Evolutionary conservation across 1,284 basidiomycete species (phyloP).

Genomic region (Crocinoboletus sp.): DNA sequence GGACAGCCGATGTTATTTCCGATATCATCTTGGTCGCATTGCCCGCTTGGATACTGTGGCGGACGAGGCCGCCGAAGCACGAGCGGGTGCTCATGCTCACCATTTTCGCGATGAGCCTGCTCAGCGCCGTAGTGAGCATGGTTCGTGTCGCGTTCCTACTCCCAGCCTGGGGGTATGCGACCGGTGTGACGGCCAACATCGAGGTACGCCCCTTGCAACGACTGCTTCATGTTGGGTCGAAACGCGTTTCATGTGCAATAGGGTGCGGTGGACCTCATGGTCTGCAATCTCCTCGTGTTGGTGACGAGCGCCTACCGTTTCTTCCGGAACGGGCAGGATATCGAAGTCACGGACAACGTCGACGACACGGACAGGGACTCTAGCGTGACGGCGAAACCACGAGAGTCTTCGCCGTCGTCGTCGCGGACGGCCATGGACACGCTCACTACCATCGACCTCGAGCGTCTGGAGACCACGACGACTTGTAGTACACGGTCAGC

Average conservation of each 20-base stretch:
- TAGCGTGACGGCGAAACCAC: no score
- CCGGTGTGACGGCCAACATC: constrained; percentile 10
- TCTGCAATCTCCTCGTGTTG: constrained; percentile 16
- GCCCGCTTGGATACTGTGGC: constrained; percentile 13
- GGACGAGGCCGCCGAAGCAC: constrained; percentile 3
- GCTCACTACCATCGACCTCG: constrained; percentile 17
- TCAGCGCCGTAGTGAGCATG: constrained; percentile 9
- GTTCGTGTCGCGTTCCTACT: constrained; percentile 15
- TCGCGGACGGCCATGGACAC: neutral
- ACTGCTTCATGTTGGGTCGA: neutral
- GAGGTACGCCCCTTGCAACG: constrained; percentile 8
- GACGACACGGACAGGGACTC: no score
- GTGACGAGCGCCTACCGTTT: constrained; percentile 11
- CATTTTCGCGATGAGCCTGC: constrained; percentile 12
- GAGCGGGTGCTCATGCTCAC: constrained; percentile 12
- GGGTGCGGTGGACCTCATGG: constrained; percentile 13
- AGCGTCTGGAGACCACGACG: constrained; percentile 1
- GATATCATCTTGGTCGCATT: constrained; percentile 16
- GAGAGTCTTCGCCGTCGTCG: neutral
- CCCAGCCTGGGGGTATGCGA: constrained; percentile 2
- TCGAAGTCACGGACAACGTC: constrained; percentile 2
- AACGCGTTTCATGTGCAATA: constrained; percentile 6
- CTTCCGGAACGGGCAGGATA: constrained; percentile 5
- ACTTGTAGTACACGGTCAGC: constrained; percentile 4
- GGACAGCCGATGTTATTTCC: constrained; percentile 14